Evolutionary conservation across 2,329 filamentous ascomycete species (phyloP).

Genomic region (Colletotrichum sp.): DNA sequence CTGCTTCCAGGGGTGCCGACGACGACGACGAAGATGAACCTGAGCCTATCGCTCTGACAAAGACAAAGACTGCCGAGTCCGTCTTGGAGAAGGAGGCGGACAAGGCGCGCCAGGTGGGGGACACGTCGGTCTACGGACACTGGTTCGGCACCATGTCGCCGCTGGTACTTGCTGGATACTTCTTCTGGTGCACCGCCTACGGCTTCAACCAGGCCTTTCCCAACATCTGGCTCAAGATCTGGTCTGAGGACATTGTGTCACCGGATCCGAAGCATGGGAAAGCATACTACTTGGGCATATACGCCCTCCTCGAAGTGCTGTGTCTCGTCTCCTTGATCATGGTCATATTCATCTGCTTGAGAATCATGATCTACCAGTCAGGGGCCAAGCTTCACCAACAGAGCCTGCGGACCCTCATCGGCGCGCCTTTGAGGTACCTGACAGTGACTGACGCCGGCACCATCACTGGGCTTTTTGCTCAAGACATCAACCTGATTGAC

Average conservation of each 20-base stretch:
- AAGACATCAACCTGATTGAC: conserved; percentile 49
- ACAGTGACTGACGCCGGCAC: conserved; percentile 44
- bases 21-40: not conserved
- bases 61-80: not conserved
- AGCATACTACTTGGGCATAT: conserved; percentile 36
- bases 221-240: conserved; percentile 46
- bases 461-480: conserved; percentile 49
- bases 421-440: conserved; percentile 47
- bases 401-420: conserved; percentile 36
- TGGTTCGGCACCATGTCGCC: conserved; percentile 34
- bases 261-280: conserved; percentile 9
- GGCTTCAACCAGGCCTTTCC: conserved; percentile 34
- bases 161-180: conserved; percentile 21
- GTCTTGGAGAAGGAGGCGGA: not conserved
- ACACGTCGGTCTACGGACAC: conserved; percentile 37
- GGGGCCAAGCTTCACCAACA: conserved; percentile 36
- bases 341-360: conserved; percentile 24
- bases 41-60: not conserved
- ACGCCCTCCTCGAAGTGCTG: conserved; percentile 25
- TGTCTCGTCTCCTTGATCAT: conserved; percentile 25
- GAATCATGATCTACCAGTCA: conserved; percentile 30
- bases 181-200: conserved; percentile 24
- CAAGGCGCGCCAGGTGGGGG: conserved; percentile 31
- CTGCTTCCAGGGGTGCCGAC: not conserved
- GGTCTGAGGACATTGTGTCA: conserved; percentile 35